These are phyloP conservation scores for Sphaerostilbella broomeana DNA, from an alignment of 2,329 filamentous ascomycete species.

Conservation along the genomic window DNA sequence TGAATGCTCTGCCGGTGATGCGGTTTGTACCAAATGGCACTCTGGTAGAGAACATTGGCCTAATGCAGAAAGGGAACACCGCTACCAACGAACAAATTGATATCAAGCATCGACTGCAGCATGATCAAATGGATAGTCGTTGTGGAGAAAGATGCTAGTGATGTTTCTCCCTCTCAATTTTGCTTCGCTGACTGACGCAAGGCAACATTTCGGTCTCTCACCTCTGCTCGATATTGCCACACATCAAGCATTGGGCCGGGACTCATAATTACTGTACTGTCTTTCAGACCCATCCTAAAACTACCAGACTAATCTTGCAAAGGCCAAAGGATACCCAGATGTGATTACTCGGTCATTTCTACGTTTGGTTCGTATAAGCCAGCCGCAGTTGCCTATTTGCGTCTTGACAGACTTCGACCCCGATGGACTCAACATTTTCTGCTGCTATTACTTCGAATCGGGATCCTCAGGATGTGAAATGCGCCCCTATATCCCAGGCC, in stretches of 20 bases:
- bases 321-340: slow-evolving; percentile 82
- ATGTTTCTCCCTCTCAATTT: rapidly evolving
- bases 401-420: slow-evolving; percentile 70
- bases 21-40: no score
- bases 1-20: slow-evolving; percentile 25
- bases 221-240: slow-evolving; percentile 49
- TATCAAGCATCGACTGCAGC: slow-evolving; percentile 44
- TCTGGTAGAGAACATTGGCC: no score
- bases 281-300: neutral
- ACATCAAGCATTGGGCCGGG: slow-evolving; percentile 45
- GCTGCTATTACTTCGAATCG: slow-evolving; percentile 69
- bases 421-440: slow-evolving; percentile 66
- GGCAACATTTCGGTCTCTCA: slow-evolving; percentile 69
- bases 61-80: slow-evolving; percentile 46
- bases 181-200: slow-evolving; percentile 26
- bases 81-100: slow-evolving; percentile 48
- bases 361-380: slow-evolving; percentile 40
- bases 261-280: slow-evolving; percentile 60
- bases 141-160: slow-evolving; percentile 67
- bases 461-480: slow-evolving; percentile 54
- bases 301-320: slow-evolving; percentile 1
- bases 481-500: slow-evolving; percentile 38
- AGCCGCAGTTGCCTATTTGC: slow-evolving; percentile 50
- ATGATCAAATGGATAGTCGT: slow-evolving; percentile 59
- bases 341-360: slow-evolving; percentile 63